These are phyloP conservation scores for Aspergillus haitiensis DNA, from an alignment of 495 filamentous ascomycete genomes.

Conservation along the genomic window DNA sequence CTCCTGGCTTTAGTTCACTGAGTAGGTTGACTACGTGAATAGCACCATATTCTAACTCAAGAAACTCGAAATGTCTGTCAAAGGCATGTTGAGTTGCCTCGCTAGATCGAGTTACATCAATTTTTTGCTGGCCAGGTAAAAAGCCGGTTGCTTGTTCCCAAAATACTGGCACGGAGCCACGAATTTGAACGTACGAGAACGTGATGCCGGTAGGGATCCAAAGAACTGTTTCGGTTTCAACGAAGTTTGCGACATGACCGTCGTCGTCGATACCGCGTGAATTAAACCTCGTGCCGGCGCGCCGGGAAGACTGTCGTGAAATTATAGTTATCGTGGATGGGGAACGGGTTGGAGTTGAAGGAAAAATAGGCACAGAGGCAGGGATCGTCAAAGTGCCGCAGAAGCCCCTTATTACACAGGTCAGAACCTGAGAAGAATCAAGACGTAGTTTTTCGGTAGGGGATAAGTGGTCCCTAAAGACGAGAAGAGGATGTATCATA, in stretches of 20 bases:
- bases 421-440: constrained; percentile 83
- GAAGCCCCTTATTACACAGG: constrained; percentile 92
- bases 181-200: constrained; percentile 91
- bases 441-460: constrained; percentile 69
- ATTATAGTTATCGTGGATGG: constrained; percentile 85
- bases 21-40: constrained; percentile 90
- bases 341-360: constrained; percentile 57
- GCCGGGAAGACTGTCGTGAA: constrained; percentile 84
- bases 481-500: constrained; percentile 90
- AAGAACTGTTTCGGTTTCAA: constrained; percentile 65
- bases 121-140: constrained; percentile 91
- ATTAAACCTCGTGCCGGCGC: constrained; percentile 95
- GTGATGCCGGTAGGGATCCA: constrained; percentile 73
- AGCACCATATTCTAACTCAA: constrained; percentile 82
- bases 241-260: constrained; percentile 92
- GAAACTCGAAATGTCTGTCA: constrained; percentile 83
- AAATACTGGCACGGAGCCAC: constrained; percentile 92
- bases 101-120: constrained; percentile 80
- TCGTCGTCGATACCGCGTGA: constrained; percentile 96
- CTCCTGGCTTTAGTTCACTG: constrained; percentile 79
- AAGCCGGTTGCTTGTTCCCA: constrained; percentile 93
- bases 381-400: constrained; percentile 81
- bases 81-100: constrained; percentile 96
- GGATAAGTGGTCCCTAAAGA: constrained; percentile 79
- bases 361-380: constrained; percentile 55